Percentiles rank a stretch among this genome's conserved stretches.
These are phyloP conservation scores for Solanum pimpinellifolium DNA, from an alignment of 257 asterid species.

Conservation along the genomic window DNA sequence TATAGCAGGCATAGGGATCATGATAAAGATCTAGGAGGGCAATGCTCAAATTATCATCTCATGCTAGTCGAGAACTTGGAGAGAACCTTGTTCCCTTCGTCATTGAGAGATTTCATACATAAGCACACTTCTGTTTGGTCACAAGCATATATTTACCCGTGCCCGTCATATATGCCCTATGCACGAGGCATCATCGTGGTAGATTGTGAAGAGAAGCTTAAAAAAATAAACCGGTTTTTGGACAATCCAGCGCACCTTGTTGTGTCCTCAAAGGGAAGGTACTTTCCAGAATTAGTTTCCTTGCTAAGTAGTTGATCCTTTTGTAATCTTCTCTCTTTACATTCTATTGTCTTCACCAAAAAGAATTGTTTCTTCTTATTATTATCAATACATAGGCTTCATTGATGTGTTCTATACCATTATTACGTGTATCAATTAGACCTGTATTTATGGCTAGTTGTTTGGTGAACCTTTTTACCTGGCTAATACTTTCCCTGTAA, in stretches of 20 bases:
- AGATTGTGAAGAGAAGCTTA: slow-evolving; percentile 24
- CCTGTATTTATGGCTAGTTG: not conserved
- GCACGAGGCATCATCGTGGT: slow-evolving; percentile 41
- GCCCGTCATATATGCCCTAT: slow-evolving; percentile 19
- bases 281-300: not conserved
- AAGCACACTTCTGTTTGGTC: slow-evolving; percentile 25
- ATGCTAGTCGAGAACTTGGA: slow-evolving; percentile 40
- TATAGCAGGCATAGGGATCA: slow-evolving; percentile 1
- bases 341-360: not conserved
- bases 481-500: not conserved
- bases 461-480: not conserved
- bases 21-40: slow-evolving; percentile 41
- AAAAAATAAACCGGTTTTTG: slow-evolving; percentile 25
- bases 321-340: not conserved
- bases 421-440: not conserved
- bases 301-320: not conserved
- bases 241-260: slow-evolving; percentile 31
- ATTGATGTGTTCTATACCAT: not conserved
- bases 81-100: slow-evolving; percentile 27
- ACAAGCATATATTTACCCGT: slow-evolving; percentile 33
- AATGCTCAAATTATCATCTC: slow-evolving; percentile 7
- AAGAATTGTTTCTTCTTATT: not conserved
- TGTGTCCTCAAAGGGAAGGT: slow-evolving; percentile 59
- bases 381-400: not conserved
- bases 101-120: slow-evolving; percentile 23